Conservation (phyloP, 805 yeast species). For the Ogataea zsoltii region DNA sequence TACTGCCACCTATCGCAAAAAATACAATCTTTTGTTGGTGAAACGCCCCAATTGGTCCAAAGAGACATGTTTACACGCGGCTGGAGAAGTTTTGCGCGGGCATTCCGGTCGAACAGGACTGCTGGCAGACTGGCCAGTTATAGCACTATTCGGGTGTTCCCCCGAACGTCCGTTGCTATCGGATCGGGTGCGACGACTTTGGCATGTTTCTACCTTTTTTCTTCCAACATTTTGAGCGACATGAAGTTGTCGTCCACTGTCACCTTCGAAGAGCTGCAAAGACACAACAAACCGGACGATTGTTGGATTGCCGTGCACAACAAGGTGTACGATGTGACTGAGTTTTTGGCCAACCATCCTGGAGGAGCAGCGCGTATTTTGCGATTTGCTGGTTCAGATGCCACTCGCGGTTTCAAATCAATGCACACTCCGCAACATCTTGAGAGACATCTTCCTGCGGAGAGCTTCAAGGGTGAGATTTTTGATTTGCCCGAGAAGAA, state of each 20-base stretch:
- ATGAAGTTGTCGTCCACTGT: conserved; percentile 3
- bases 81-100: not conserved
- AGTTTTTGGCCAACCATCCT: conserved; percentile 43
- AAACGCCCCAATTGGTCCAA: too few relatives aligned
- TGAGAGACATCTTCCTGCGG: conserved; percentile 25
- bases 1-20: too few relatives aligned
- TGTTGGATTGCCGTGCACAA: conserved; percentile 87
- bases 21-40: too few relatives aligned
- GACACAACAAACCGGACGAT: conserved; percentile 56
- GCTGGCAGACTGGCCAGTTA: too few relatives aligned
- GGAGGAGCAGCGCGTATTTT: conserved; percentile 48
- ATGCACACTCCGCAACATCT: conserved; percentile 31
- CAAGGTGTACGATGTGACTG: conserved; percentile 71
- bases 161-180: too few relatives aligned
- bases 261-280: conserved; percentile 35
- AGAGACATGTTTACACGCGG: too few relatives aligned
- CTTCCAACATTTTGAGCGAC: too few relatives aligned
- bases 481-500: conserved; percentile 25
- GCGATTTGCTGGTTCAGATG: conserved; percentile 51
- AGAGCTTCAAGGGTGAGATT: conserved; percentile 40
- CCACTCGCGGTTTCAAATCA: conserved; percentile 35
- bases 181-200: too few relatives aligned
- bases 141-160: too few relatives aligned
- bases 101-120: not conserved
- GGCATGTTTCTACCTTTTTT: too few relatives aligned